Percentiles rank a stretch among this genome's conserved stretches.
These are phyloP conservation scores for Thermoascus crustaceus DNA, from an alignment of 2,329 filamentous ascomycete species.

Conservation along the genomic window DNA sequence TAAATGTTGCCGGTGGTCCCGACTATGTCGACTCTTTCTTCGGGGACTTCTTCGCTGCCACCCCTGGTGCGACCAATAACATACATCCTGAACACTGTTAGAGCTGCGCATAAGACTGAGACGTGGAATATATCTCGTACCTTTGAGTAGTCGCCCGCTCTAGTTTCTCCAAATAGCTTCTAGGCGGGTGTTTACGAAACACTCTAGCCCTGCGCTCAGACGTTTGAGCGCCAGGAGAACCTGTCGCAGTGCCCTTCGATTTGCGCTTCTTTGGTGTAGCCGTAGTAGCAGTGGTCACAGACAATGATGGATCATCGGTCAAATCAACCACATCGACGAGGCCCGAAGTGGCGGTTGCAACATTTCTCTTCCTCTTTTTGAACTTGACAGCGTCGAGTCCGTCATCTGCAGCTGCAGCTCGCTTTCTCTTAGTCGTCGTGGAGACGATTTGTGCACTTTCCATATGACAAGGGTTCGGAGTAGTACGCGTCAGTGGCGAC, in stretches of 20 bases:
- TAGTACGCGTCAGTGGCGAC: too few species aligned
- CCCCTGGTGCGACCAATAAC: constrained; percentile 44
- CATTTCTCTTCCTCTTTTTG: constrained; percentile 12
- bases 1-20: constrained; percentile 58
- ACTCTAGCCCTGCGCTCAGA: constrained; percentile 34
- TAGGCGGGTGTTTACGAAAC: constrained; percentile 38
- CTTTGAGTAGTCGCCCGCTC: constrained; percentile 43
- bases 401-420: neutral
- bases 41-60: constrained; percentile 37
- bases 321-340: constrained; percentile 11
- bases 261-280: neutral
- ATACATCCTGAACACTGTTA: constrained; percentile 40
- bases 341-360: neutral
- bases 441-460: too few species aligned
- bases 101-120: neutral
- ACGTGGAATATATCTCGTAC: constrained; percentile 11
- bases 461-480: too few species aligned
- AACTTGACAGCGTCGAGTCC: neutral
- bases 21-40: constrained; percentile 49
- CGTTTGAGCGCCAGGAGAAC: too few species aligned
- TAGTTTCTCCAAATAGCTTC: constrained; percentile 40
- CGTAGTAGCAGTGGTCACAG: neutral
- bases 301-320: constrained; percentile 7
- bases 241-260: too few species aligned
- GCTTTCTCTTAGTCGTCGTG: neutral